Percentiles rank a stretch among this genome's conserved stretches.
Conservation (phyloP, 306 rosid species). For the Malus sylvestris region DNA sequence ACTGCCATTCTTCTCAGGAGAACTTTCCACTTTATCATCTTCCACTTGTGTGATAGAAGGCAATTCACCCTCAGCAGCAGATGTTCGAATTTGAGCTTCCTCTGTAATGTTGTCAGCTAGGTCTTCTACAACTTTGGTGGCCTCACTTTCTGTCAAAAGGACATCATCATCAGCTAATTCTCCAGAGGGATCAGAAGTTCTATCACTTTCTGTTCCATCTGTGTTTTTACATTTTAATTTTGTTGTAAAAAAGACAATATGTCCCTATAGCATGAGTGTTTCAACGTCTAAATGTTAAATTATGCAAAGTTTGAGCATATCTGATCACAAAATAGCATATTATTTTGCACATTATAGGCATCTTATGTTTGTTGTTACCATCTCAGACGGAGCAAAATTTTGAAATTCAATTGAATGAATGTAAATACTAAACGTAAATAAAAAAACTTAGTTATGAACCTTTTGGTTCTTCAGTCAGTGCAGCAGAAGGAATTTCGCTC, state of each 20-base stretch:
- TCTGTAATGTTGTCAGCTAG: conserved; percentile 16
- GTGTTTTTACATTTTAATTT: neutral
- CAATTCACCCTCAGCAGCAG: conserved; percentile 25
- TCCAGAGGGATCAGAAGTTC: conserved; percentile 11
- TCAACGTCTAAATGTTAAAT: neutral
- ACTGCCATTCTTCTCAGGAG: conserved; percentile 23
- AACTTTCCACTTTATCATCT: neutral
- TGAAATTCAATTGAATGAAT: neutral
- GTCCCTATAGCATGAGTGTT: neutral
- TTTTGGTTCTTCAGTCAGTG: conserved; percentile 30
- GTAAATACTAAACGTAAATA: neutral
- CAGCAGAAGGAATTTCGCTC: conserved; percentile 31
- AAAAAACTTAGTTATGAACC: conserved; percentile 28
- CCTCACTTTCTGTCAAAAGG: conserved; percentile 12
- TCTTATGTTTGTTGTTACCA: neutral
- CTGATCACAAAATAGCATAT: neutral
- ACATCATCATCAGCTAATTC: conserved; percentile 14
- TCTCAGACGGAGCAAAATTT: neutral
- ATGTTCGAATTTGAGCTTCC: conserved; percentile 5
- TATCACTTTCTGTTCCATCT: neutral
- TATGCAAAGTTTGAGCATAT: neutral
- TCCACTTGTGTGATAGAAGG: conserved; percentile 27
- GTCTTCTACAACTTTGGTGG: conserved; percentile 14
- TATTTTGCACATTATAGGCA: neutral
- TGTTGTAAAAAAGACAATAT: neutral